Conservation (phyloP, 192 early-diverging fungal species). For the Coemansia sp. region DNA sequence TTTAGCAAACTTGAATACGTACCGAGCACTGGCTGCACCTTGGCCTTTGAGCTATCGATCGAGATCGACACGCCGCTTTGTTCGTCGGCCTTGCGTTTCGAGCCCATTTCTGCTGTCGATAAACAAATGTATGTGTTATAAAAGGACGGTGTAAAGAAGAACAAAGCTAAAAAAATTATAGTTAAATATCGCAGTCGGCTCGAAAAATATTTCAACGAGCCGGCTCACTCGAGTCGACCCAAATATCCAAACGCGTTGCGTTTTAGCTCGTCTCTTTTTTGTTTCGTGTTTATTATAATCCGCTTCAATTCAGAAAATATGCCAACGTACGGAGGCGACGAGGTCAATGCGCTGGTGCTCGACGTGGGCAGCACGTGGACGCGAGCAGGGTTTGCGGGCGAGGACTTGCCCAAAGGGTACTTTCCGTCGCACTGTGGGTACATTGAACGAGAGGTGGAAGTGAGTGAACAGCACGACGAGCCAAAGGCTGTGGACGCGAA, state of each 20-base stretch:
- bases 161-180: background rate
- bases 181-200: background rate
- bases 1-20: constrained; percentile 28
- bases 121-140: background rate
- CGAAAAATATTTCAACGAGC: background rate
- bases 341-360: constrained; percentile 90
- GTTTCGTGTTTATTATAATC: background rate
- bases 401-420: constrained; percentile 87
- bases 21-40: constrained; percentile 43
- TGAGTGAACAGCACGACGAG: constrained; percentile 16
- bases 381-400: constrained; percentile 95
- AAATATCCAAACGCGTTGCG: background rate
- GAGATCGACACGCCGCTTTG: constrained; percentile 21
- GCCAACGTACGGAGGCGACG: constrained; percentile 70
- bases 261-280: background rate
- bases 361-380: constrained; percentile 87
- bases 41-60: constrained; percentile 38
- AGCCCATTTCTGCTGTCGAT: constrained; percentile 16
- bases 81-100: constrained; percentile 41
- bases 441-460: constrained; percentile 45
- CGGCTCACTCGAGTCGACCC: background rate
- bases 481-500: constrained; percentile 15
- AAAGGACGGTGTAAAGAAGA: background rate
- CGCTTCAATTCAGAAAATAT: constrained; percentile 12
- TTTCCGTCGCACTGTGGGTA: constrained; percentile 81